These are phyloP conservation scores for Saccharomyces hybrid DNA, from an alignment of 1,139 yeast species.

Conservation along the genomic window DNA sequence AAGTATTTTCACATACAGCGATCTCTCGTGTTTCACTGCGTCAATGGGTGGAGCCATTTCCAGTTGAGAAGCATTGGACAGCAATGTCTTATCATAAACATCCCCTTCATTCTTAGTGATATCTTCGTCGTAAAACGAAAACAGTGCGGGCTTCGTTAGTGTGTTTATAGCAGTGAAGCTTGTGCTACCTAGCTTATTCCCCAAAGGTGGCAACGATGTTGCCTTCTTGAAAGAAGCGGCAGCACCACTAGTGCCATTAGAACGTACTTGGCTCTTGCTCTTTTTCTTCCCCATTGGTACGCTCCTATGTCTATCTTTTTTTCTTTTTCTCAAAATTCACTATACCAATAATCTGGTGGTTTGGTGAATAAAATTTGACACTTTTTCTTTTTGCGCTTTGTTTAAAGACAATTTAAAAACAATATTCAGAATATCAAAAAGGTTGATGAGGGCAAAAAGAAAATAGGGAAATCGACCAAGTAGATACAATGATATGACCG, in stretches of 20 bases:
- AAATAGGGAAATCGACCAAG: not conserved
- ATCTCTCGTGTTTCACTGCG: not conserved
- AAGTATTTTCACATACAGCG: not conserved
- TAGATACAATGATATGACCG: not conserved
- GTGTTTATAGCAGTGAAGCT: slow-evolving; percentile 16
- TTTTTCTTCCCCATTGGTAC: not conserved
- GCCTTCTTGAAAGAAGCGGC: not conserved
- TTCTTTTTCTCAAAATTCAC: not conserved
- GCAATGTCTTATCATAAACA: slow-evolving; percentile 12
- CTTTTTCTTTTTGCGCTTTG: not conserved
- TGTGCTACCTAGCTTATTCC: slow-evolving; percentile 11
- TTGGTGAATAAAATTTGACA: not conserved
- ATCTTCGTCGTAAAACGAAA: slow-evolving; percentile 27
- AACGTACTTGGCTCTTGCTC: not conserved
- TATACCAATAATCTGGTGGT: not conserved
- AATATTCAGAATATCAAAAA: not conserved
- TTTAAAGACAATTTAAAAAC: not conserved
- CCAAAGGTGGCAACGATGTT: not conserved
- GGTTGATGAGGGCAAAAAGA: not conserved
- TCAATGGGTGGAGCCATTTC: slow-evolving; percentile 15
- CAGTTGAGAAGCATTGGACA: slow-evolving; percentile 10
- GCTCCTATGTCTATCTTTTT: not conserved
- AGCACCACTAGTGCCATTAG: not conserved
- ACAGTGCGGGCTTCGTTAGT: slow-evolving; percentile 25
- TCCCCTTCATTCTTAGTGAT: slow-evolving; percentile 24